phyloP scores from a whole-genome alignment of 176 grass and related monocot species.

The Pontederia crassipes region DNA sequence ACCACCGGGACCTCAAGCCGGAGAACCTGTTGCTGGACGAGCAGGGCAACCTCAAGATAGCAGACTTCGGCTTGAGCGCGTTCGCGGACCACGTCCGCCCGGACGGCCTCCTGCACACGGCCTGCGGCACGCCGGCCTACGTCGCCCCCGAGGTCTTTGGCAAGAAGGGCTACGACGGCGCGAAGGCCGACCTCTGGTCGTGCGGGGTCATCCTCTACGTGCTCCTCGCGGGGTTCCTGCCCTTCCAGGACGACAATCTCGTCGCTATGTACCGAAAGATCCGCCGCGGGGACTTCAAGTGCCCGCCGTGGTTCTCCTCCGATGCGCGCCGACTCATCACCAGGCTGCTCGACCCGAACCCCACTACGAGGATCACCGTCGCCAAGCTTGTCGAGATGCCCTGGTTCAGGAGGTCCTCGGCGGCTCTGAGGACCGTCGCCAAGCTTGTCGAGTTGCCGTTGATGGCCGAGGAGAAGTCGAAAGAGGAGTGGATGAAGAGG shows the following conservation, averaged over 20 bases:
- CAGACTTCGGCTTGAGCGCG: neutral
- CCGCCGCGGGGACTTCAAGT: neutral
- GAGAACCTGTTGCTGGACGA: constrained; percentile 7
- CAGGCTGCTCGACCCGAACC: neutral
- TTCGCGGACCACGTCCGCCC: neutral
- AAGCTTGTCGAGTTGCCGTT: too few relatives aligned
- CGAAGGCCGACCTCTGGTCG: neutral
- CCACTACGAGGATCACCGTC: neutral
- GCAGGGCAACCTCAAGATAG: neutral
- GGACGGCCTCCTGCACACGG: neutral
- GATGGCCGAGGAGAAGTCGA: neutral
- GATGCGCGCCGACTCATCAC: neutral
- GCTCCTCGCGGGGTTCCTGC: neutral
- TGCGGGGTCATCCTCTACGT: constrained; percentile 1
- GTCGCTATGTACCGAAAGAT: neutral
- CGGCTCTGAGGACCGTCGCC: neutral
- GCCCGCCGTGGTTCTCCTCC: neutral
- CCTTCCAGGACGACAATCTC: neutral
- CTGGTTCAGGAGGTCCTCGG: neutral
- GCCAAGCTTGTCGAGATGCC: neutral
- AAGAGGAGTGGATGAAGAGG: neutral
- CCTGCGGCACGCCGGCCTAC: neutral
- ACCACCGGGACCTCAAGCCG: constrained; percentile 5
- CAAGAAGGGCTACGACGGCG: neutral
- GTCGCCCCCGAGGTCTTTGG: neutral